Evolutionary conservation across 306 rosid species (phyloP), one percentile per base, ranked within the genome.

Genomic region (Astragalus membranaceus): DNA sequence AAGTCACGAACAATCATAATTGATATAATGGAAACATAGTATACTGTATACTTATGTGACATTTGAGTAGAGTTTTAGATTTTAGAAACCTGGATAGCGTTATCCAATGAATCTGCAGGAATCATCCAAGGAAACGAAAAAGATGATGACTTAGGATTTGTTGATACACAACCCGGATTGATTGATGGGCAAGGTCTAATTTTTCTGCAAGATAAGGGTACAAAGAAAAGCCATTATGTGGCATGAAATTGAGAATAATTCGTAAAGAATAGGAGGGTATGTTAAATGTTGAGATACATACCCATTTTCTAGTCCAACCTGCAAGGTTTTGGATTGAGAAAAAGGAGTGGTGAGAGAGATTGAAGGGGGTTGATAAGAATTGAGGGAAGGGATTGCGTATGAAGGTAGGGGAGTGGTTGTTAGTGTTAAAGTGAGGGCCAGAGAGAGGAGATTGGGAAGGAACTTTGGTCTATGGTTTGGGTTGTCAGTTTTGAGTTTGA

Each of bases 101-200:
- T 78, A 50, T 75, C 88, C 2, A 54, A 10, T 10, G 80, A 86
- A 50, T 71, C 81, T 69, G 75, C 87, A 0, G 98, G 97, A 83
- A 94, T 85, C 52, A 11, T 39, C 89, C 89, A 84, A 39, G 98
- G 94, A 71, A 94, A 87, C 4, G 90, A 70, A 65, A 94, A 94
- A 4, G 88, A 85, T 11, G 98, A 85, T 1, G 97, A 94, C 74
- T 57, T 85, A 5, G 99, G 96, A 64, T 94, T 94, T 36, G 96
- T 74, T 2, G 99, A 94, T 49, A 94, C 46, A 47, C 96, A 94
- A 10, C 86, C 89, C 0, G 99, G 96, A 91, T 94, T 94, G 33
- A 60, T 73, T 8, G 97, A 87, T 9, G 98, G 98, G 77, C 98
- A 94, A 68, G 97, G 89, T 70, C 93, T 81, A 53, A 94, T 85